Base-by-base conservation (phyloP, 2,329 filamentous ascomycete genomes). In the Pezizomycotina sp. region DNA sequence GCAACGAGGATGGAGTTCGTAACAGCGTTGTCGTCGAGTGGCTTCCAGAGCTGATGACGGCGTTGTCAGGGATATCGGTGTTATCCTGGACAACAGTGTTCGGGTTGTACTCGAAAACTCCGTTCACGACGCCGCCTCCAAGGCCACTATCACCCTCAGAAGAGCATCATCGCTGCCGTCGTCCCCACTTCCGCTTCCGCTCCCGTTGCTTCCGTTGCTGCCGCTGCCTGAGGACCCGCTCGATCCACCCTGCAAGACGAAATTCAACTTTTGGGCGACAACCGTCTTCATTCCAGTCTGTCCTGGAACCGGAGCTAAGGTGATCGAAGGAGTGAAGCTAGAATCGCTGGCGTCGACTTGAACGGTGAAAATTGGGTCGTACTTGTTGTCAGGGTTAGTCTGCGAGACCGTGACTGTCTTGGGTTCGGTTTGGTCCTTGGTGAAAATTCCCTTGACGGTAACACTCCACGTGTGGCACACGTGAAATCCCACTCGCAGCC, bases 331-430 rank as follows among this genome's bases (percentile, higher is more conserved):
- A 26, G 74, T 74, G 63, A 93, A 93, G 13, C 67, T 68, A 45
- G 61, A 62, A 6, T 70, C 75, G 34, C 69, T 73, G 35, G 74
- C 74, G 53, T 95, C 82, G 35, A 98, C 72, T 47, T 73, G 73
- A 29, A 84, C 89, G 47, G 76, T 77, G 58, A 83, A 92, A 40
- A 98, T 74, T 48, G 80, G 74, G 54, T 98, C 89, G 53, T 92
- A 95, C 58, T 98, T 98, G 62, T 95, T 86, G 56, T 76, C 91
- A 55, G 91, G 69, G 59, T 98, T 98, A 12, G 84, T 92, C 58
- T 98, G 89, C 54, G 69, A 91, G 5, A 93, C 61, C 64, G 4
- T 68, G 62, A 22, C 57, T 54, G 32, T 46, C 45, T 49, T 57
- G 53, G 37, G 59, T 51, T 53, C 64, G 51, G 48, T 58, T 19